Evolutionary conservation across 768 basidiomycete species (phyloP), one percentile per base, ranked within the genome.

Genomic region (Lactifluus echinatus): DNA sequence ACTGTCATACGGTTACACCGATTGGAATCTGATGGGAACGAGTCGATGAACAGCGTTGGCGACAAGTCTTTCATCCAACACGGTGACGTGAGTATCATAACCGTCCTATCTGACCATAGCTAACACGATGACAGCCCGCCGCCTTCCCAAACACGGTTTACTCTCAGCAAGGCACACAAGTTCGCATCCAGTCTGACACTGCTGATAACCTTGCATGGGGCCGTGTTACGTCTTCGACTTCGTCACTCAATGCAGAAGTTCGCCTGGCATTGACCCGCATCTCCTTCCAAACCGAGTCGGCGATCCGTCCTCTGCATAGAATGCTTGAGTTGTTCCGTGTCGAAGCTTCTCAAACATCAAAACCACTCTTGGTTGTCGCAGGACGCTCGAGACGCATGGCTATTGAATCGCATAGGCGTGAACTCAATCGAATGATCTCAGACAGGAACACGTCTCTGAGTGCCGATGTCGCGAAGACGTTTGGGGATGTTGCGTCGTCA

Each of bases 131-230:
- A 37, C 33, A 82, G 80, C 76, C 76, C 2, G 62, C 74, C 8
- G 73, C 73, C 6, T 78, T 80, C 44, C 75, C 80, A 1, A 88
- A 91, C 61, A 93, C 91, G 0, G 70, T 89, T 0, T 93, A 93
- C 59, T 85, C 80, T 0, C 72, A 78, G 26, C 71, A 74, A 5
- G 82, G 73, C 55, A 87, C 89, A 5, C 76, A 85, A 64, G 83
- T 77, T 11, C 78, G 79, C 6, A 70, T 96, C 12, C 80, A 79
- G 3, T 94, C 90, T 0, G 82, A 87, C 21, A 87, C 88, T 1
- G 91, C 91, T 1, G 94, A 97, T 68, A 82, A 84, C 64, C 62
- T 93, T 26, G 65, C 81, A 21, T 94, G 93, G 91, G 74, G 77
- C 1, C 79, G 78, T 40, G 88, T 82, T 64, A 75, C 84, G 1